Evolutionary conservation across 768 basidiomycete genomes (phyloP).

Genomic region (Russula lepida): DNA sequence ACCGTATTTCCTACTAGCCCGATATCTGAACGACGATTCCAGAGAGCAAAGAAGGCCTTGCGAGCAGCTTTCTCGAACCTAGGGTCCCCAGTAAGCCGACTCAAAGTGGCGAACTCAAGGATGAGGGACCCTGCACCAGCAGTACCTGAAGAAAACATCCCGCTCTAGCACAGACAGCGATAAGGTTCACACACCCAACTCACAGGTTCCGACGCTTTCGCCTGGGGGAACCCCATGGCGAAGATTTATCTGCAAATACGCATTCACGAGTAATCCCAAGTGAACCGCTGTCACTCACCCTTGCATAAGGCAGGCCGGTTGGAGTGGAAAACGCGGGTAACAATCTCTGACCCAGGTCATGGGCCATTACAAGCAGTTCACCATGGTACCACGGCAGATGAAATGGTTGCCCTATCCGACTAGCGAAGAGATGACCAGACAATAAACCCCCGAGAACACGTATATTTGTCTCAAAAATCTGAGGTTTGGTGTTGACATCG

Average conservation of each 20-base stretch:
- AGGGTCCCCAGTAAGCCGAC: constrained; percentile 82
- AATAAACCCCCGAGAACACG: constrained; percentile 86
- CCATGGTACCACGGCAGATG: constrained; percentile 77
- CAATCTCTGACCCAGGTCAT: constrained; percentile 79
- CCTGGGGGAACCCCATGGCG: constrained; percentile 66
- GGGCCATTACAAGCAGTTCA: constrained; percentile 71
- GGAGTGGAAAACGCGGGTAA: constrained; percentile 88
- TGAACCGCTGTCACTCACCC: constrained; percentile 39
- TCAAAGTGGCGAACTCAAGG: constrained; percentile 89
- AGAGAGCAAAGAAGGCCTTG: constrained; percentile 86
- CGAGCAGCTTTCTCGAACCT: constrained; percentile 85
- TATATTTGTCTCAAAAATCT: constrained; percentile 97
- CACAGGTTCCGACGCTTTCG: constrained; percentile 82
- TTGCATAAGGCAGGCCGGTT: constrained; percentile 87
- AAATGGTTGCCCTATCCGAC: constrained; percentile 54
- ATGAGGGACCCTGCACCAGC: constrained; percentile 91
- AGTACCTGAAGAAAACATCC: constrained; percentile 44
- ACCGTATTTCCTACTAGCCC: constrained; percentile 85
- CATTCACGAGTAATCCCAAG: constrained; percentile 3
- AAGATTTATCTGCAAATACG: constrained; percentile 59
- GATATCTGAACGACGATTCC: constrained; percentile 83
- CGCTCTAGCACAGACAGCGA: background rate
- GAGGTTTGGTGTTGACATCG: constrained; percentile 92
- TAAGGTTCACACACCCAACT: constrained; percentile 26
- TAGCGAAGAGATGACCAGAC: constrained; percentile 80